These are phyloP conservation scores for Coix lacrymajobi DNA, from an alignment of 176 grass and related monocot genomes.

Conservation along the genomic window DNA sequence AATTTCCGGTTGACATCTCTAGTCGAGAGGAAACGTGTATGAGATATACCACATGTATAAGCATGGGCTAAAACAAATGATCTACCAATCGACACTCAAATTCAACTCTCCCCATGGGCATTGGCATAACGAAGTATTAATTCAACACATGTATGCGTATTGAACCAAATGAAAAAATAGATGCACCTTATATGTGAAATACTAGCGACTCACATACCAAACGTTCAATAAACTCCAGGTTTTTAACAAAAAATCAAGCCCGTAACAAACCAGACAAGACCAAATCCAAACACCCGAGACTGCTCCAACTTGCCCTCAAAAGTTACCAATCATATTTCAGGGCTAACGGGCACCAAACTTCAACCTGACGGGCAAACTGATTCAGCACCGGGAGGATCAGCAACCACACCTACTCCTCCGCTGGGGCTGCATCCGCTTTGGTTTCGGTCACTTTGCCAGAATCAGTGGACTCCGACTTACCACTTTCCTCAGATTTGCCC, in stretches of 20 bases:
- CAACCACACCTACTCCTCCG: constrained; percentile 16
- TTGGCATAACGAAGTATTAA: not conserved
- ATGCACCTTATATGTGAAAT: not conserved
- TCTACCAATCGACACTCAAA: no score
- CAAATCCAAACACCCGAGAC: not conserved
- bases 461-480: not conserved
- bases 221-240: constrained; percentile 20
- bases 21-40: no score
- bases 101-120: no score
- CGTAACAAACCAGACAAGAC: constrained; percentile 4
- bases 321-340: constrained; percentile 21
- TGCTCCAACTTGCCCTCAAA: constrained; percentile 7
- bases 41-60: no score
- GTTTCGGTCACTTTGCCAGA: constrained; percentile 18
- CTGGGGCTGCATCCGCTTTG: not conserved
- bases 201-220: not conserved
- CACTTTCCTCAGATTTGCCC: constrained; percentile 30
- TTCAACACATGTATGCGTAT: not conserved
- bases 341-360: constrained; percentile 8
- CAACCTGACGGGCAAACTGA: not conserved
- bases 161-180: not conserved
- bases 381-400: not conserved
- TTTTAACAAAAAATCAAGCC: constrained; percentile 20
- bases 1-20: no score
- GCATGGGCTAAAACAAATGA: no score